Evolutionary conservation across 192 early-diverging fungal genomes (phyloP).

Genomic region (Backusella psychrophila): DNA sequence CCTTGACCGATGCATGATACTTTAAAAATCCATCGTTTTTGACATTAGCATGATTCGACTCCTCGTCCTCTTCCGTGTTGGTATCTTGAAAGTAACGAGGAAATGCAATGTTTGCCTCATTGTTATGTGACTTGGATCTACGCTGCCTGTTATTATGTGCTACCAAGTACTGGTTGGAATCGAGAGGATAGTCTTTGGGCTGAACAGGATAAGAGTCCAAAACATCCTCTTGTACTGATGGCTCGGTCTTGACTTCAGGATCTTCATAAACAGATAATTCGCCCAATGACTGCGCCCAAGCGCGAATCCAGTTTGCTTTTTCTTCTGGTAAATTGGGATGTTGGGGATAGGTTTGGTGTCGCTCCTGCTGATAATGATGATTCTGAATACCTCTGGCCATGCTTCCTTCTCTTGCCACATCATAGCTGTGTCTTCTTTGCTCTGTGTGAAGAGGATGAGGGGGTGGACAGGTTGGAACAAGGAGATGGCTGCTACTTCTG

Average conservation of each 20-base stretch:
- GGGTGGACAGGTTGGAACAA: background rate
- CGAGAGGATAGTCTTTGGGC: background rate
- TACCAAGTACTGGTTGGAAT: background rate
- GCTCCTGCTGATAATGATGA: background rate
- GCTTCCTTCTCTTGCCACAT: background rate
- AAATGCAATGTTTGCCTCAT: background rate
- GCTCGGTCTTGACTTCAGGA: constrained; percentile 8
- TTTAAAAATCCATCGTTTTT: background rate
- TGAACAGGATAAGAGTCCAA: background rate
- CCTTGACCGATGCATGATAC: constrained; percentile 1
- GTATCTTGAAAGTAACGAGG: constrained; percentile 8
- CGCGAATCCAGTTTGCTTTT: constrained; percentile 21
- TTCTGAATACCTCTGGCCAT: background rate
- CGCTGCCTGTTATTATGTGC: background rate
- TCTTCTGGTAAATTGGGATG: constrained; percentile 4
- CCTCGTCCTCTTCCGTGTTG: background rate
- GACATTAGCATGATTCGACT: background rate
- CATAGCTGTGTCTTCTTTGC: background rate
- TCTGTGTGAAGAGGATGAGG: background rate
- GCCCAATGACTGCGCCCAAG: constrained; percentile 21
- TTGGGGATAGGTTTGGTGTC: background rate
- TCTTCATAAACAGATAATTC: constrained; percentile 17
- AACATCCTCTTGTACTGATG: background rate
- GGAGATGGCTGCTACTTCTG: background rate
- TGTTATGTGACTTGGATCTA: background rate